These are phyloP conservation scores for Candida quercuum DNA, from an alignment of 805 yeast species.

Conservation along the genomic window DNA sequence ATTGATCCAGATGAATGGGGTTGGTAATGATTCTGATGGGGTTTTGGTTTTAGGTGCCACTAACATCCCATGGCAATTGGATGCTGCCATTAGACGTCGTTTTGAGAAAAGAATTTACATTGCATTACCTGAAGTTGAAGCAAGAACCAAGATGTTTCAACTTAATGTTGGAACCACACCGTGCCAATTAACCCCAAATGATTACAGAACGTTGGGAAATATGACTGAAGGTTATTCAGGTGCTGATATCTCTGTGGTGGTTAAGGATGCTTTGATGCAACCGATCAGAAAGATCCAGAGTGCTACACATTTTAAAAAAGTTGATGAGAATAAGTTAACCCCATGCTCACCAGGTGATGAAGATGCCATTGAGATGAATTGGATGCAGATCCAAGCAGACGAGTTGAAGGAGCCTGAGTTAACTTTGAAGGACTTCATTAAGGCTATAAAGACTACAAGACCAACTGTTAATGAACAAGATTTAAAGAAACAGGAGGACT, in stretches of 20 bases:
- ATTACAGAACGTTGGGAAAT: slow-evolving; percentile 73
- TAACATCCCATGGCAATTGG: slow-evolving; percentile 98
- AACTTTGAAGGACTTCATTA: slow-evolving; percentile 86
- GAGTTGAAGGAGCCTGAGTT: slow-evolving; percentile 87
- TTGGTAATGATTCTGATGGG: slow-evolving; percentile 90
- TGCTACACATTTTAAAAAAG: slow-evolving; percentile 88
- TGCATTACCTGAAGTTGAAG: slow-evolving; percentile 90
- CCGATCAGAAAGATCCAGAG: slow-evolving; percentile 93
- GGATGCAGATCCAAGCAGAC: slow-evolving; percentile 89
- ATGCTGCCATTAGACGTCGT: slow-evolving; percentile 94
- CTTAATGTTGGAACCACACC: slow-evolving; percentile 89
- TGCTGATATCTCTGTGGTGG: slow-evolving; percentile 94
- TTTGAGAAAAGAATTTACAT: slow-evolving; percentile 94
- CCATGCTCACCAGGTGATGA: slow-evolving; percentile 98
- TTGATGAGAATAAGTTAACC: slow-evolving; percentile 49
- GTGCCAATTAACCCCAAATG: slow-evolving; percentile 66
- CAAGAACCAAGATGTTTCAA: slow-evolving; percentile 90
- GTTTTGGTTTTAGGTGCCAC: slow-evolving; percentile 96
- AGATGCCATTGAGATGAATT: slow-evolving; percentile 81
- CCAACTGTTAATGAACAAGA: slow-evolving; percentile 93
- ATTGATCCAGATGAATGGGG: slow-evolving; percentile 98
- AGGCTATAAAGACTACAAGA: slow-evolving; percentile 84
- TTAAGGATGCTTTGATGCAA: slow-evolving; percentile 96
- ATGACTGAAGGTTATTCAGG: slow-evolving; percentile 98
- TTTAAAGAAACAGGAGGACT: slow-evolving; percentile 74